Evolutionary conservation across 345 rosid genomes (phyloP).

Genomic region (Bruguiera gymnorhiza): DNA sequence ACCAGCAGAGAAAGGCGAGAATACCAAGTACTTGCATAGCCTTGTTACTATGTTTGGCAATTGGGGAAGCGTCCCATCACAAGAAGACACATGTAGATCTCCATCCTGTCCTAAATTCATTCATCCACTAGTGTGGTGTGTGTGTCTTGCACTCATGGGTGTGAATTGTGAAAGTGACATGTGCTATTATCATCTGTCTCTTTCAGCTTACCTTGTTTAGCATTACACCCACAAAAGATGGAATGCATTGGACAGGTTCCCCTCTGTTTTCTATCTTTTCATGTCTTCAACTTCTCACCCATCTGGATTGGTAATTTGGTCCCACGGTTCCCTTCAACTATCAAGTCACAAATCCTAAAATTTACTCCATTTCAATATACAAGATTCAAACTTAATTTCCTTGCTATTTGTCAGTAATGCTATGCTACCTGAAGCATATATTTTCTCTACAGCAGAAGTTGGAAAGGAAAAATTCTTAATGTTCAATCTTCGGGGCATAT

Average conservation of each 20-base stretch:
- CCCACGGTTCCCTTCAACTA: not conserved
- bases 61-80: slow-evolving; percentile 77
- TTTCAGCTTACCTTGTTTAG: slow-evolving; percentile 63
- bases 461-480: too few relatives aligned
- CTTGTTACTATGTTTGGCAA: slow-evolving; percentile 50
- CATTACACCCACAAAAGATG: slow-evolving; percentile 79
- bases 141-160: too few relatives aligned
- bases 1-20: slow-evolving; percentile 60
- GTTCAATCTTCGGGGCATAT: too few relatives aligned
- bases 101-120: not conserved
- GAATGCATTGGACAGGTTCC: slow-evolving; percentile 41
- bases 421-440: not conserved
- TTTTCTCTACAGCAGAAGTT: too few relatives aligned
- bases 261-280: slow-evolving; percentile 47
- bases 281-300: not conserved
- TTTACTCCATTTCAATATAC: not conserved
- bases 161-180: slow-evolving; percentile 51
- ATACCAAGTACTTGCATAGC: slow-evolving; percentile 43
- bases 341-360: slow-evolving; percentile 4
- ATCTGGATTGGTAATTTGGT: not conserved
- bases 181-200: slow-evolving; percentile 51
- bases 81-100: slow-evolving; percentile 18
- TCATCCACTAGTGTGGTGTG: not conserved
- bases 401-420: not conserved
- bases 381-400: too few relatives aligned